These are phyloP conservation scores for Lodderomyces margitis DNA, from an alignment of 1,139 yeast genomes.

Conservation along the genomic window DNA sequence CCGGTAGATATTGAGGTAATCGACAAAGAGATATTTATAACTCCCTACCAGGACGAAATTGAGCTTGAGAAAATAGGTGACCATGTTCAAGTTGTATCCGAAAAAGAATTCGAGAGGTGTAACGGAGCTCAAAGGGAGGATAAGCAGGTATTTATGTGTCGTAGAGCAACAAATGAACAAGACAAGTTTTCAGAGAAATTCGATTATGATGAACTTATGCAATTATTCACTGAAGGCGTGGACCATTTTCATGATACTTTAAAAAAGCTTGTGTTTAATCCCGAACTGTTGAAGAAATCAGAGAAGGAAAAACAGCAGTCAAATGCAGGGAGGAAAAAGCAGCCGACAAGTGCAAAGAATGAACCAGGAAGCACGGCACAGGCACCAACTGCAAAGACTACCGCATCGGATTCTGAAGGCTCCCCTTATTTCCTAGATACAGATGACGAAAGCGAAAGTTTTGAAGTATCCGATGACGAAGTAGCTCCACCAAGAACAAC, in stretches of 20 bases:
- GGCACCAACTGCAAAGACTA: not conserved
- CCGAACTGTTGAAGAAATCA: not conserved
- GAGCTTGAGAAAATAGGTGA: constrained; percentile 28
- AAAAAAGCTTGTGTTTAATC: constrained; percentile 16
- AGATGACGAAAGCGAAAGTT: not conserved
- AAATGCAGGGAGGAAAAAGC: not conserved
- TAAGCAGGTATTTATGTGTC: constrained; percentile 31
- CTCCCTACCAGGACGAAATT: constrained; percentile 37
- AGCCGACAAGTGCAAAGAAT: not conserved
- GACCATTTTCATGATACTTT: constrained; percentile 27
- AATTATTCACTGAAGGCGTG: constrained; percentile 21
- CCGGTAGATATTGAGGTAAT: constrained; percentile 6
- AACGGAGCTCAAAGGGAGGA: constrained; percentile 31
- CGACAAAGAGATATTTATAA: constrained; percentile 40
- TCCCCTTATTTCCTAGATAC: not conserved
- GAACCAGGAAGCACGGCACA: not conserved
- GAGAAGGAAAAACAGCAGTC: not conserved
- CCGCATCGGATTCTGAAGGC: not conserved
- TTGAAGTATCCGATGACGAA: not conserved
- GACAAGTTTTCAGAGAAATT: constrained; percentile 33
- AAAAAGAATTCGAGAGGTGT: constrained; percentile 23
- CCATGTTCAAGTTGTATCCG: constrained; percentile 35
- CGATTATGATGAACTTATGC: constrained; percentile 33
- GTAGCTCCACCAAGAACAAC: not conserved
- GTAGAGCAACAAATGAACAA: constrained; percentile 36